Evolutionary conservation across 164 flowering plant genomes (phyloP), one percentile per base, ranked within the genome.

Genomic region (Vitis riparia): DNA sequence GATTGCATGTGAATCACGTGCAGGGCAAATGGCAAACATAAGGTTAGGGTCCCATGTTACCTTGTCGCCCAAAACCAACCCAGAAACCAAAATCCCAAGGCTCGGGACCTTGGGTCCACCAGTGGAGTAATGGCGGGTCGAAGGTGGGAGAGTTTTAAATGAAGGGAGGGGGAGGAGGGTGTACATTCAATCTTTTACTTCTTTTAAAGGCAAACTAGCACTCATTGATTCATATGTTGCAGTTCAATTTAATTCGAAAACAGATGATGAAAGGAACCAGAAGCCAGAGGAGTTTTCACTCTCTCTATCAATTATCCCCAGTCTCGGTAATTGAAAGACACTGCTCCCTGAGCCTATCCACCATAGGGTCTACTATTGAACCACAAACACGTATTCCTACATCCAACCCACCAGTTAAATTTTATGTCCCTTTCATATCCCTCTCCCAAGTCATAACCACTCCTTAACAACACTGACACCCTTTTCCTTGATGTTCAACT

Each of bases 291-390:
- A 23, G 27, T 23, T 23, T 23, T 23, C 27, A 23, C 29, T 23
- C 62, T 11, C 62, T 27, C 32, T 23, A 59, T 59, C 37, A 59
- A 67, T 27, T 59, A 68, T 37, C 74, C 71, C 76, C 71, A 9
- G 58, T 70, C 77, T 81, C 65, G 84, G 81, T 62, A 78, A 76
- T 78, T 76, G 80, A 67, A 71, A 78, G 71, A 69, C 57, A 57
- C 70, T 55, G 72, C 65, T 68, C 63, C 3, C 63, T 59, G 32
- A 49, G 51, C 52, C 67, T 11, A 30, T 10, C 68, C 7, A 57
- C 56, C 59, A 15, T 51, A 59, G 11, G 65, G 29, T 9, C 63
- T 66, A 76, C 73, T 65, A 5, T 37, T 16, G 14, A 30, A 27
- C 44, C 48, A 59, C 11, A 17, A 1, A 59, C 7, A 63, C 52